Percentiles rank a stretch among this genome's conserved stretches.
Evolutionary conservation across 129 eudicot species (phyloP).

Genomic region (Lactuca sativa): DNA sequence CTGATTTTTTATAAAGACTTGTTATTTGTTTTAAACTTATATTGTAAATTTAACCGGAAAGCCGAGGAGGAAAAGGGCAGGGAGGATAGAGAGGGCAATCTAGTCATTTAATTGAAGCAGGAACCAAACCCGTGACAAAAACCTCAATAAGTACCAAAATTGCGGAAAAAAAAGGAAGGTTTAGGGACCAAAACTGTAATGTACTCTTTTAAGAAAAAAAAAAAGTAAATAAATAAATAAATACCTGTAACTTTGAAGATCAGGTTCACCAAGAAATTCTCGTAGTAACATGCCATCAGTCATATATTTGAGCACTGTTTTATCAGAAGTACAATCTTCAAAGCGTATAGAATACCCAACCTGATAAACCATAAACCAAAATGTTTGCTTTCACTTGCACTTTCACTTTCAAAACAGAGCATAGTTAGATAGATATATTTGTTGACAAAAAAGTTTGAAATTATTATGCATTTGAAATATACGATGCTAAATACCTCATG

Average conservation of each 20-base stretch:
- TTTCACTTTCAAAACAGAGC: too few species aligned
- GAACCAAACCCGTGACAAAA: not conserved
- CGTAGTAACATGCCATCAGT: constrained; percentile 57
- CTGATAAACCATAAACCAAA: constrained; percentile 25
- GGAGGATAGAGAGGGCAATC: not conserved
- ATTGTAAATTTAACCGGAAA: not conserved
- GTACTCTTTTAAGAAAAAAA: too few species aligned
- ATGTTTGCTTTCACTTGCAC: not conserved
- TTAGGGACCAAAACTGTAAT: not conserved
- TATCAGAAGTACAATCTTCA: constrained; percentile 57
- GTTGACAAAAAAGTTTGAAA: too few species aligned
- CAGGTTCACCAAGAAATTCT: constrained; percentile 54
- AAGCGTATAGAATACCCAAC: constrained; percentile 52
- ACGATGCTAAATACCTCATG: constrained; percentile 66
- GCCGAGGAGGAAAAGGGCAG: not conserved
- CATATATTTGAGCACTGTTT: constrained; percentile 53
- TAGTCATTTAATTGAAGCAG: too few species aligned
- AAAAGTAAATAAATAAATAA: not conserved
- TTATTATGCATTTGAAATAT: not conserved
- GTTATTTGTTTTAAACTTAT: not conserved
- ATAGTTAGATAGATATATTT: too few species aligned
- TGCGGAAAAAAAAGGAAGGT: not conserved
- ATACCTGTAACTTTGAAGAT: constrained; percentile 49
- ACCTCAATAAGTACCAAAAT: not conserved
- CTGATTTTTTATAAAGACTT: not conserved